Base-by-base conservation (phyloP, 139 green algal species). In the Volvox africanus region DNA sequence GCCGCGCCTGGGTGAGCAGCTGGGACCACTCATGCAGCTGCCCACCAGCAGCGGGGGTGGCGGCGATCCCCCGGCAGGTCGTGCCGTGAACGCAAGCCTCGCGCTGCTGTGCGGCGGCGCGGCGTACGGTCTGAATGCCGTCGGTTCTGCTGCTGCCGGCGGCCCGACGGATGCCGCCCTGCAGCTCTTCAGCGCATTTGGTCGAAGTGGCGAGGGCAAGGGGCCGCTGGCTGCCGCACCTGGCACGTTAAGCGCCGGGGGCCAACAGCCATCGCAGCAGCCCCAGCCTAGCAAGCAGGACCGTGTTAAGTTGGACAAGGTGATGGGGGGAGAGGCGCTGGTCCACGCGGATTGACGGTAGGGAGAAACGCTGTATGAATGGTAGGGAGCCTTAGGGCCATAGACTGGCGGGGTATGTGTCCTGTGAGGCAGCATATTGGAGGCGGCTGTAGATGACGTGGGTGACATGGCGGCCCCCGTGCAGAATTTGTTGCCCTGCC, bases 161-260 rank as follows among this genome's bases (percentile, higher is more conserved):
- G 69, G 69, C 69, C 28, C 32, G 2, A 11, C 21, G 12, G 85
- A 82, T 33, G 86, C 55, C n/a, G 86, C 86, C 11, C 28, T 83
- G 86, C 71, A 84, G 73, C 86, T 90, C 12, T 90, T 90, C 50
- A 90, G 71, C 30, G 71, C 86, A 0, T 90, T 90, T n/a, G 86
- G 86, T 11, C 9, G 62, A 0, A 20, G 37, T 32, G 61, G 55
- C 26, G 80, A 67, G 20, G 21, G 21, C 61, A 62, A 73, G n/a
- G 61, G 0, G 12, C 32, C 21, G 36, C 5, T 55, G 44, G 44
- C 44, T 55, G 9, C 44, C 44, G 44, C 44, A 55, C 44, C 44
- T 55, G 44, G 44, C 9, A 9, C 44, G 44, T 5, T 55, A 9
- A 9, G 44, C 44, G 44, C 44, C 44, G 44, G 44, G 44, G 44